phyloP scores from a whole-genome alignment of 768 basidiomycete species.

The Amanita subjunquillea region DNA sequence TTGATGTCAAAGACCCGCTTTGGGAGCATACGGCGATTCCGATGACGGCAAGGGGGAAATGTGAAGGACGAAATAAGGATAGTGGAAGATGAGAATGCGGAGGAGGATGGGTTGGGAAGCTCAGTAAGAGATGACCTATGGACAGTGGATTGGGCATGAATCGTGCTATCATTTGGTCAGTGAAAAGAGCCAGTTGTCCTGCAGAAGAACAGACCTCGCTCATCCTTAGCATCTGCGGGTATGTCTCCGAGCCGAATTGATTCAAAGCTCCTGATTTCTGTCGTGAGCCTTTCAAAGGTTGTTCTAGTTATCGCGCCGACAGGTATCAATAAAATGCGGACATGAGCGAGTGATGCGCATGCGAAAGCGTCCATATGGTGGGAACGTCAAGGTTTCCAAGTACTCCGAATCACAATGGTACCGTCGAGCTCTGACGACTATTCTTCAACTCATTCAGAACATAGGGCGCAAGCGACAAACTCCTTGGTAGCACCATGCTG shows the following conservation, averaged over 20 bases:
- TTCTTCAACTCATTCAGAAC: slow-evolving; percentile 3
- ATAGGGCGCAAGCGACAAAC: slow-evolving; percentile 75
- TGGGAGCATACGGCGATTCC: slow-evolving; percentile 70
- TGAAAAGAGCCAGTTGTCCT: not conserved
- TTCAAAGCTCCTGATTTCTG: slow-evolving; percentile 65
- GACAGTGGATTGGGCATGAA: slow-evolving; percentile 75
- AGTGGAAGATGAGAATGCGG: slow-evolving; percentile 59
- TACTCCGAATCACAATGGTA: slow-evolving; percentile 9
- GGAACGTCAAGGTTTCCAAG: not conserved
- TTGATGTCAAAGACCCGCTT: slow-evolving; percentile 33
- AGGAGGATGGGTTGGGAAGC: slow-evolving; percentile 66
- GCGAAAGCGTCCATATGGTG: slow-evolving; percentile 52
- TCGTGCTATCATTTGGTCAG: slow-evolving; percentile 36
- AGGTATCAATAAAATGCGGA: slow-evolving; percentile 79
- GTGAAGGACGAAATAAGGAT: slow-evolving; percentile 66
- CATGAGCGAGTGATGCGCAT: slow-evolving; percentile 78
- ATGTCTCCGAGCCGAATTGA: slow-evolving; percentile 74
- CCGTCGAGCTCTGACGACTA: not conserved
- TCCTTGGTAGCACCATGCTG: slow-evolving; percentile 72
- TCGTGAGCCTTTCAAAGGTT: slow-evolving; percentile 66
- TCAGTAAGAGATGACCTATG: slow-evolving; percentile 73
- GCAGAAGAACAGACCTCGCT: slow-evolving; percentile 45
- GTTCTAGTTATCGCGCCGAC: slow-evolving; percentile 63
- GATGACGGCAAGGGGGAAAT: slow-evolving; percentile 81
- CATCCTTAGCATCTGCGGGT: slow-evolving; percentile 68